phyloP scores from a whole-genome alignment of 2,329 filamentous ascomycete genomes.

The Aspergillus jensenii region DNA sequence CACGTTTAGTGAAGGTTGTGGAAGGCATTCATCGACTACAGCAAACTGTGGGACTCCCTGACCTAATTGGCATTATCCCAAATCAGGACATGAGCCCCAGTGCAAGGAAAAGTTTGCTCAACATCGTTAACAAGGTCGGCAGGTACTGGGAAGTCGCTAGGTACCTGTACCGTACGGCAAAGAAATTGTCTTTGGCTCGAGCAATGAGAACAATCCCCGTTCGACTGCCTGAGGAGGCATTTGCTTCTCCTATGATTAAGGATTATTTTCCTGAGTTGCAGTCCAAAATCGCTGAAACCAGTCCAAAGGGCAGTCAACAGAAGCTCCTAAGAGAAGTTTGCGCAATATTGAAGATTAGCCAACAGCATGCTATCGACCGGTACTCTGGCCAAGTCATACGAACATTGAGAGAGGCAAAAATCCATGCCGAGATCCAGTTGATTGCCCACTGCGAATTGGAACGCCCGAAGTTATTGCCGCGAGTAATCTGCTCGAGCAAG shows the following conservation, averaged over 20 bases:
- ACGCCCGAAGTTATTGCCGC: conserved; percentile 9
- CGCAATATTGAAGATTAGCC: not conserved
- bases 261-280: conserved; percentile 1
- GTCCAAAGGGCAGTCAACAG: conserved; percentile 10
- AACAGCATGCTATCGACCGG: not conserved
- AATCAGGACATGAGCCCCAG: conserved; percentile 17
- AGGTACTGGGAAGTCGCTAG: conserved; percentile 38
- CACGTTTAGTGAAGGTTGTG: conserved; percentile 27
- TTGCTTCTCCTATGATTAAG: conserved; percentile 14
- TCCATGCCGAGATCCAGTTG: conserved; percentile 24
- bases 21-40: conserved; percentile 28
- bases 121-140: conserved; percentile 39
- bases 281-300: conserved; percentile 12
- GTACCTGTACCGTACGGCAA: conserved; percentile 34
- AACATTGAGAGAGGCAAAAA: conserved; percentile 12
- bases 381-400: conserved; percentile 1
- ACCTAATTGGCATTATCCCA: conserved; percentile 22
- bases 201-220: conserved; percentile 29
- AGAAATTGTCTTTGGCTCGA: conserved; percentile 29
- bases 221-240: conserved; percentile 29
- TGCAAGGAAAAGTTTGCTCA: conserved; percentile 24
- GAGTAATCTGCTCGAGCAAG: conserved; percentile 26
- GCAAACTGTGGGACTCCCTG: conserved; percentile 11
- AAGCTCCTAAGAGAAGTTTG: conserved; percentile 8
- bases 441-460: conserved; percentile 24